Conservation (phyloP, 345 rosid species). For the Brassica cretica region DNA sequence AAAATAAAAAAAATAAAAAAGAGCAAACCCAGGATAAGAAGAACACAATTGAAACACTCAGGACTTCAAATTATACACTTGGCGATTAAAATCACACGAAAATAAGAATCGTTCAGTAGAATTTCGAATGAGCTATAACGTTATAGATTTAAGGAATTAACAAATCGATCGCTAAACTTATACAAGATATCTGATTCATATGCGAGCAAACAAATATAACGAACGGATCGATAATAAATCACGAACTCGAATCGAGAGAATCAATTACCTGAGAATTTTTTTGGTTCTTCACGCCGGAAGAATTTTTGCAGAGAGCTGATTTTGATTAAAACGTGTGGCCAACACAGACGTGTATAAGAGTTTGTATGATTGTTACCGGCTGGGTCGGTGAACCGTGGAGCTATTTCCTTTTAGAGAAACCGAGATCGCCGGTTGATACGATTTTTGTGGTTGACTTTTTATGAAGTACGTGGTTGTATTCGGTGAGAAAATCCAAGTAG, state of each 20-base stretch:
- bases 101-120: neutral
- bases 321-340: constrained; percentile 36
- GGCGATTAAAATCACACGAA: neutral
- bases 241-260: constrained; percentile 2
- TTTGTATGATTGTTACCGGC: constrained; percentile 25
- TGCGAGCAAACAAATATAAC: neutral
- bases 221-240: neutral
- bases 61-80: neutral
- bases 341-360: constrained; percentile 31
- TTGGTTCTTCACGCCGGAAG: constrained; percentile 19
- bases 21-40: neutral
- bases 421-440: constrained; percentile 26
- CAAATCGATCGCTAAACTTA: neutral
- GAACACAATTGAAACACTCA: neutral
- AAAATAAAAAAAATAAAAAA: neutral
- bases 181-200: neutral
- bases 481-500: constrained; percentile 19
- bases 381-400: neutral
- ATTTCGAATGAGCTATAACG: neutral
- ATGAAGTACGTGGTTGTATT: constrained; percentile 17
- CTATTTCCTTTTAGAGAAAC: neutral
- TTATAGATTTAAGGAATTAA: neutral
- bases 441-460: neutral
- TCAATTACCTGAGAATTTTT: constrained; percentile 31
- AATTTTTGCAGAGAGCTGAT: constrained; percentile 3